phyloP scores from a whole-genome alignment of 2,329 filamentous ascomycete genomes.

The Seiridium cupressi region DNA sequence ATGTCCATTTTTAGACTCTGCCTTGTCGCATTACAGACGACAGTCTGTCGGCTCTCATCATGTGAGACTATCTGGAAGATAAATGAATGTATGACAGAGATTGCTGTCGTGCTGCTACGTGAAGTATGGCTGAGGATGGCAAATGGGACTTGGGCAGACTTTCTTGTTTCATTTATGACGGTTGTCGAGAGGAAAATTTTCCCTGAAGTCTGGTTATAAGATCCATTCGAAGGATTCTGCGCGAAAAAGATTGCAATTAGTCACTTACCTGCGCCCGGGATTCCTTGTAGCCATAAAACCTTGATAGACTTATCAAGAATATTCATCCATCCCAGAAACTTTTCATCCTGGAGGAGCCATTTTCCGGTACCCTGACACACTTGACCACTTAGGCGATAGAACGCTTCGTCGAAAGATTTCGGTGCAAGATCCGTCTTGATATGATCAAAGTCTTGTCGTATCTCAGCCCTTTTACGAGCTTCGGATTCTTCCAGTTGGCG shows the following conservation, averaged over 20 bases:
- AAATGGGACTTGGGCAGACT: constrained; percentile 12
- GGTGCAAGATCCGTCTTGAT: constrained; percentile 13
- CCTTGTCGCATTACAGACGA: constrained; percentile 15
- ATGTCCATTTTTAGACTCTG: constrained; percentile 16
- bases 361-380: constrained; percentile 8
- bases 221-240: too few relatives aligned
- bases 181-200: constrained; percentile 15
- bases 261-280: constrained; percentile 19
- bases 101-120: constrained; percentile 6
- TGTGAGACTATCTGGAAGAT: constrained; percentile 16
- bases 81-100: constrained; percentile 16
- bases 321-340: constrained; percentile 14
- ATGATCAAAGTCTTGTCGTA: constrained; percentile 9
- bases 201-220: constrained; percentile 10
- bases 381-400: constrained; percentile 10
- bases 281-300: constrained; percentile 20
- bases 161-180: constrained; percentile 8
- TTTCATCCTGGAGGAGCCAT: constrained; percentile 9
- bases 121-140: constrained; percentile 16
- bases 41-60: constrained; percentile 17
- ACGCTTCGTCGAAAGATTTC: constrained; percentile 8
- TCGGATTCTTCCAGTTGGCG: constrained; percentile 10
- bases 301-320: not conserved
- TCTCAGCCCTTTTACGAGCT: not conserved
- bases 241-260: too few relatives aligned